phyloP scores from a whole-genome alignment of 2,329 filamentous ascomycete genomes.

The Cadophora malorum region DNA sequence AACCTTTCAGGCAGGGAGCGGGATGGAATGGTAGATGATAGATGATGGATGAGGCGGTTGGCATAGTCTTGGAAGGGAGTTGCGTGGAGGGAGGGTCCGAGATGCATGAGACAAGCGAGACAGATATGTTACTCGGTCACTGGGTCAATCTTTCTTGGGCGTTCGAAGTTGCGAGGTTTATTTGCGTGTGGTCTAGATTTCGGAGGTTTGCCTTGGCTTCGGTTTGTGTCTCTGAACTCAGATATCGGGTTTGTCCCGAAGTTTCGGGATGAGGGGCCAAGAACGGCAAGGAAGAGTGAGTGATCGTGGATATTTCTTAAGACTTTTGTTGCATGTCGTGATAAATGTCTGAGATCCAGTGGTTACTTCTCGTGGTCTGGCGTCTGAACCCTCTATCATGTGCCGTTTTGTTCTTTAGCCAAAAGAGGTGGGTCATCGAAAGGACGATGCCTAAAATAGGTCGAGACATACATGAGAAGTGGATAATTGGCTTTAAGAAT shows the following conservation, averaged over 20 bases:
- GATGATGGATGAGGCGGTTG: not conserved
- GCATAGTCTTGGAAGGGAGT: not conserved
- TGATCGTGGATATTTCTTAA: not conserved
- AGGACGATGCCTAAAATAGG: too few relatives aligned
- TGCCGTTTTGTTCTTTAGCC: too few relatives aligned
- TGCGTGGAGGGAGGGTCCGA: not conserved
- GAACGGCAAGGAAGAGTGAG: not conserved
- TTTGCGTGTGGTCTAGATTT: not conserved
- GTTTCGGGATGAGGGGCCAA: slow-evolving; percentile 3
- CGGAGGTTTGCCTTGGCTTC: not conserved
- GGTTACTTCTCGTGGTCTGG: too few relatives aligned
- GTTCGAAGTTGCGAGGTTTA: too few relatives aligned
- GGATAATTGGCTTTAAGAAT: too few relatives aligned
- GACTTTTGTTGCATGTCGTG: slow-evolving; percentile 6
- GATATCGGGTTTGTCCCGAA: not conserved
- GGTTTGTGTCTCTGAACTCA: not conserved
- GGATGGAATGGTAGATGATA: too few relatives aligned
- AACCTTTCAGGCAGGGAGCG: too few relatives aligned
- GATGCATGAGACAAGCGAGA: not conserved
- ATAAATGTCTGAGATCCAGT: not conserved
- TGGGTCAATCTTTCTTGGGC: too few relatives aligned
- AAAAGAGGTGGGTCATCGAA: too few relatives aligned
- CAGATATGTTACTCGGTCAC: not conserved
- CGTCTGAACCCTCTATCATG: too few relatives aligned
- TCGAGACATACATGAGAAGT: too few relatives aligned